Conservation (phyloP, 1,139 yeast species). For the Protomyces inouyei region DNA sequence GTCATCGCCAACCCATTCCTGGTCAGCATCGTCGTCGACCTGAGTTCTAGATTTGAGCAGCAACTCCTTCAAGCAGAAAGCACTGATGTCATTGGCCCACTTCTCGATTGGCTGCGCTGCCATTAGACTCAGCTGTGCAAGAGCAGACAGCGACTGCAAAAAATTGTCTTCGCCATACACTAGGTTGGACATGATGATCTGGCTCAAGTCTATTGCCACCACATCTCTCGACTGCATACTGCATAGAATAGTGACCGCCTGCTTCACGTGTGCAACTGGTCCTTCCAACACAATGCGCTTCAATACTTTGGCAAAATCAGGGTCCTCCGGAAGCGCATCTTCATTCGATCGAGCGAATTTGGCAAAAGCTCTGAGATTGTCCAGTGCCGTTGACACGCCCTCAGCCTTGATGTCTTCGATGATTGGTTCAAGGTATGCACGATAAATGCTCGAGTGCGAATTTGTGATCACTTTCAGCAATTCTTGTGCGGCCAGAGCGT, state of each 20-base stretch:
- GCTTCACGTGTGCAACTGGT: conserved; percentile 58
- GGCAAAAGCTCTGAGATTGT: conserved; percentile 56
- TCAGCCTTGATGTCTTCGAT: conserved; percentile 36
- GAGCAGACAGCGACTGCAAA: conserved; percentile 54
- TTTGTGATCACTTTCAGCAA: conserved; percentile 58
- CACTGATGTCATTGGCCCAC: conserved; percentile 55
- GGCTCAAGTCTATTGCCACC: conserved; percentile 43
- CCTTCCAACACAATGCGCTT: conserved; percentile 51
- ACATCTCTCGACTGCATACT: conserved; percentile 45
- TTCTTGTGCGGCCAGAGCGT: conserved; percentile 43
- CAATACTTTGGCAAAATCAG: conserved; percentile 36
- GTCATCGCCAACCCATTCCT: conserved; percentile 50
- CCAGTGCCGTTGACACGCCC: conserved; percentile 29
- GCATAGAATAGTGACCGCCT: conserved; percentile 57
- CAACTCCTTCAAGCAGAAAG: conserved; percentile 57
- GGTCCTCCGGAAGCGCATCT: conserved; percentile 41
- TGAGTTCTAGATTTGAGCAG: conserved; percentile 47
- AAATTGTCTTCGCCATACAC: conserved; percentile 38
- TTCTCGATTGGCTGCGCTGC: conserved; percentile 53
- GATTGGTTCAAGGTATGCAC: conserved; percentile 54
- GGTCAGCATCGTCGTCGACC: conserved; percentile 33
- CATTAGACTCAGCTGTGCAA: conserved; percentile 58
- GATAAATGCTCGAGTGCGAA: conserved; percentile 60
- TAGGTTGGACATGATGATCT: conserved; percentile 37
- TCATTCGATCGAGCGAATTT: conserved; percentile 54